Base-by-base conservation (phyloP, 148 eudicot species). In the Oxyria digyna region DNA sequence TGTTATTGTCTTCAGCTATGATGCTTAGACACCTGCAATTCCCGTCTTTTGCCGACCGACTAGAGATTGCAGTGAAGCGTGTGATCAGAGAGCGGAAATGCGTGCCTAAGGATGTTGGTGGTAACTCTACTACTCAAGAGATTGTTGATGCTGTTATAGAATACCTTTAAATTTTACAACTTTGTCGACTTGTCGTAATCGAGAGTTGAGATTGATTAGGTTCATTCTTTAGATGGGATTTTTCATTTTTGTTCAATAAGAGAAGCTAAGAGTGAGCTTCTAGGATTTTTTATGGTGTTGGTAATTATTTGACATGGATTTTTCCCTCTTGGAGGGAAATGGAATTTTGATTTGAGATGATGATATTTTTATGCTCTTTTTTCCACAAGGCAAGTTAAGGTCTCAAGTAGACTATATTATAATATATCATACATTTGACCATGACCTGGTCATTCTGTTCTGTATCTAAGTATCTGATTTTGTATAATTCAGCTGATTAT, bases 11-110 rank as follows among this genome's bases (percentile, higher is more conserved):
- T 13, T 85, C 96, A 7, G 93, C 85, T 48, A 90, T 87, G 93
- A 87, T 90, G 96, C 77, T 90, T 69, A 82, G 90, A 78, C 96
- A 90, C 77, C 83, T 90, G 42, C 90, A 85, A 72, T 85, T 90
- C 66, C 93, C 93, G 29, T 79, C 90, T 2, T 85, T 84, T 67
- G 93, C 96, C 35, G 93, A 90, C 69, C 81, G 90, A 33, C 68
- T 90, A 55, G 93, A 90, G 78, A 84, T 67, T 54, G 73, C 96
- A 7, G 93, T 90, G 43, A 75, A 76, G 71, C 77, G 73, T 27
- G 90, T 85, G 1, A 87, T 90, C 9, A 55, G 65, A 70, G 91
- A 87, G 48, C 87, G 93, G 18, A 79, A 74, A 54, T 71, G 70
- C 74, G 62, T 70, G 67, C 85, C 96, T 0, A 84, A 82, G 74